phyloP scores from a whole-genome alignment of 768 basidiomycete genomes.

The Cyathus striatus region DNA sequence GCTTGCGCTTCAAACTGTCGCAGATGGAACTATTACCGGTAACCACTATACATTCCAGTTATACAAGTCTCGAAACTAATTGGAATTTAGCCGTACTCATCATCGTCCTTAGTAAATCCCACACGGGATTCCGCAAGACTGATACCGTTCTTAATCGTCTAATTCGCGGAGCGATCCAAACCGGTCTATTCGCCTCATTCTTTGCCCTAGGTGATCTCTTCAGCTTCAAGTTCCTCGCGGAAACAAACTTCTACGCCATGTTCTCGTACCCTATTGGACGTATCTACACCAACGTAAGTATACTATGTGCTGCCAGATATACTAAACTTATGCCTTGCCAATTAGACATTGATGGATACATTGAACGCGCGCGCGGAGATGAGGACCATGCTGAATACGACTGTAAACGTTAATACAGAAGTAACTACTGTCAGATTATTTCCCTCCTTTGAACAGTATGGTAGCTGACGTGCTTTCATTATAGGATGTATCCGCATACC shows the following conservation, averaged over 20 bases:
- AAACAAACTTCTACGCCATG: neutral
- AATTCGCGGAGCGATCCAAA: neutral
- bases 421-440: too few species aligned
- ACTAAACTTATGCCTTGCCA: neutral
- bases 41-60: neutral
- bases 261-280: neutral
- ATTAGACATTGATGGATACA: neutral
- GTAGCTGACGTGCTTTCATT: too few species aligned
- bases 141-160: neutral
- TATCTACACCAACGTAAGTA: neutral
- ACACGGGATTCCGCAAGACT: neutral
- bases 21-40: neutral
- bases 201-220: neutral
- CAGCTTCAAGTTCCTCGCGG: neutral
- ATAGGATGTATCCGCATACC: too few species aligned
- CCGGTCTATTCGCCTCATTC: neutral
- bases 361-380: conserved; percentile 1
- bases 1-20: neutral
- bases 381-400: neutral
- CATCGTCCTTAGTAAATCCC: neutral
- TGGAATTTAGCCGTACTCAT: neutral
- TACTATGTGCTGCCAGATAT: neutral
- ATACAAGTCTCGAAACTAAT: neutral
- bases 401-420: too few species aligned
- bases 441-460: too few species aligned